Percentiles rank a stretch among this genome's conserved stretches.
These are phyloP conservation scores for Musa troglodytarum DNA, from an alignment of 176 grass and related monocot species.

Conservation along the genomic window DNA sequence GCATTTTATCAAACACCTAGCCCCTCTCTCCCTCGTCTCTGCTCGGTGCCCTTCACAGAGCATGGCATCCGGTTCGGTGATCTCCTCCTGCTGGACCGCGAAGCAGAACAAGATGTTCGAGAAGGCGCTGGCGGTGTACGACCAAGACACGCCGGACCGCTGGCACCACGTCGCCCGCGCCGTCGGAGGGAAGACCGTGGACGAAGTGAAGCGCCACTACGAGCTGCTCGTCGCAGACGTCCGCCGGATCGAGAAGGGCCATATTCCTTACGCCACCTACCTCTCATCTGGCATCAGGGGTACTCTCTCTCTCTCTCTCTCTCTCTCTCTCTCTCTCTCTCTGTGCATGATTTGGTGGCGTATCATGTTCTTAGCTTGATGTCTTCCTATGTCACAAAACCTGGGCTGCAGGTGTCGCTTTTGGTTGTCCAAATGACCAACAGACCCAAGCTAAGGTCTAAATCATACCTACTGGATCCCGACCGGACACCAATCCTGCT, in stretches of 20 bases:
- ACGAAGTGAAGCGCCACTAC: constrained; percentile 70
- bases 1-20: background rate
- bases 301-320: too few relatives aligned
- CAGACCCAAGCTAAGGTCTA: too few relatives aligned
- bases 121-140: constrained; percentile 60
- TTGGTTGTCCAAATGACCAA: too few relatives aligned
- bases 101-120: constrained; percentile 89
- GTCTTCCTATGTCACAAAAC: too few relatives aligned
- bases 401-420: too few relatives aligned
- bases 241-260: constrained; percentile 38
- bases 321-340: background rate
- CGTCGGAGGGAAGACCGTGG: constrained; percentile 56
- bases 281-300: background rate
- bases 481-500: too few relatives aligned
- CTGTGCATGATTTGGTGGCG: too few relatives aligned
- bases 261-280: constrained; percentile 48
- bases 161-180: constrained; percentile 71
- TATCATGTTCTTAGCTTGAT: too few relatives aligned
- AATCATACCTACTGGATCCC: too few relatives aligned
- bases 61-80: constrained; percentile 24
- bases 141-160: constrained; percentile 56
- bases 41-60: too few relatives aligned
- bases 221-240: constrained; percentile 52
- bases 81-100: constrained; percentile 32
- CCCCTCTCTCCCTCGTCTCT: too few relatives aligned